These are phyloP conservation scores for Leucosporidium yakuticum DNA, from an alignment of 768 basidiomycete species.

Conservation along the genomic window DNA sequence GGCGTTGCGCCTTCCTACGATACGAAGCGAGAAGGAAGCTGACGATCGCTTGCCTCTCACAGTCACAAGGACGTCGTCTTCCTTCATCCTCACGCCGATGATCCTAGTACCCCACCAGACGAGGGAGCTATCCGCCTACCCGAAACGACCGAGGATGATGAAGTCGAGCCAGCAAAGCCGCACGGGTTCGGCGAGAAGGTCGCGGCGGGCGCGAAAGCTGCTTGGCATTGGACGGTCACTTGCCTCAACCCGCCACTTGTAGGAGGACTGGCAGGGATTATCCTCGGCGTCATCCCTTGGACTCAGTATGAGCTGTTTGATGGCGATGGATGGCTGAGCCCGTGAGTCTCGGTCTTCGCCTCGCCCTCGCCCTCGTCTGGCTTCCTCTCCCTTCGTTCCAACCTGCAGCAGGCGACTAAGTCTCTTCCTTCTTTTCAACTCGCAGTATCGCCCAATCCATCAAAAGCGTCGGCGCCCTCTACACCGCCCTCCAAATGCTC, in stretches of 20 bases:
- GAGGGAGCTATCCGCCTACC: no score
- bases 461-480: conserved; percentile 39
- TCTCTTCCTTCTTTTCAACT: background rate
- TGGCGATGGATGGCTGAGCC: conserved; percentile 35
- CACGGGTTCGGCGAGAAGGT: background rate
- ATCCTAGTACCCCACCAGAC: background rate
- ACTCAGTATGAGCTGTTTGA: conserved; percentile 38
- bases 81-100: background rate
- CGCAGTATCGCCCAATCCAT: conserved; percentile 23
- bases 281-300: conserved; percentile 39
- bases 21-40: background rate
- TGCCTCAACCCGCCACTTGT: conserved; percentile 43
- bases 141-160: no score
- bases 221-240: conserved; percentile 11
- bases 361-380: no score
- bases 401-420: background rate
- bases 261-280: conserved; percentile 40
- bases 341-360: conserved; percentile 18
- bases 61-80: background rate
- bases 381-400: background rate
- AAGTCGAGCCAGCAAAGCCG: no score
- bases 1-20: background rate
- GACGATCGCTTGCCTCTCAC: background rate
- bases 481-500: conserved; percentile 41
- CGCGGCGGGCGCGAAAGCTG: background rate